Evolutionary conservation across 2,329 filamentous ascomycete genomes (phyloP).

Genomic region (Nemania diffusa): DNA sequence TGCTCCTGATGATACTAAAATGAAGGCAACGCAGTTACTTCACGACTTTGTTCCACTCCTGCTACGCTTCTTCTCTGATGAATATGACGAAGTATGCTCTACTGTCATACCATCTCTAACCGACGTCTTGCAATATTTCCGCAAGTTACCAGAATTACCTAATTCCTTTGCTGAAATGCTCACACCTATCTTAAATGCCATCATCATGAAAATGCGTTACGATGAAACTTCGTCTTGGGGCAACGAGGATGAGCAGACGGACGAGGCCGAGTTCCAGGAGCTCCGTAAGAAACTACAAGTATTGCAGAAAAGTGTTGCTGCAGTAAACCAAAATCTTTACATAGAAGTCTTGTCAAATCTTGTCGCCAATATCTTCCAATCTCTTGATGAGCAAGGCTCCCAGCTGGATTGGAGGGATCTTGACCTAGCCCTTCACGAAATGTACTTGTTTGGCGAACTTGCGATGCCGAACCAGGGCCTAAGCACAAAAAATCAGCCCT

Average conservation of each 20-base stretch:
- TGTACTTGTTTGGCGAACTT: constrained; percentile 94
- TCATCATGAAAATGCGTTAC: constrained; percentile 96
- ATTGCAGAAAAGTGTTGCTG: constrained; percentile 90
- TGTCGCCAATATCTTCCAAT: constrained; percentile 87
- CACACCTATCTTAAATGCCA: constrained; percentile 86
- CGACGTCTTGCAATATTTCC: constrained; percentile 89
- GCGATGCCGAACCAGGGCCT: constrained; percentile 88
- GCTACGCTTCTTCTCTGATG: constrained; percentile 94
- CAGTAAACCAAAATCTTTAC: constrained; percentile 87
- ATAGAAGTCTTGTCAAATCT: constrained; percentile 88
- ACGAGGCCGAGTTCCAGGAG: constrained; percentile 97
- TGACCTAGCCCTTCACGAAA: constrained; percentile 92
- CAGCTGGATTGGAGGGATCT: constrained; percentile 94
- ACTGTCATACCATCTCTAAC: constrained; percentile 93
- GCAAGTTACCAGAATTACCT: constrained; percentile 80
- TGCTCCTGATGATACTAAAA: constrained; percentile 71
- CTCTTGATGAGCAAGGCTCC: constrained; percentile 76
- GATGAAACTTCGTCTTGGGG: constrained; percentile 96
- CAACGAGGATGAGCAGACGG: constrained; percentile 91
- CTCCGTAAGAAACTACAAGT: constrained; percentile 89
- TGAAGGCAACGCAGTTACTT: constrained; percentile 82
- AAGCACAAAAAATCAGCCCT: constrained; percentile 86
- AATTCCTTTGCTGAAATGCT: constrained; percentile 83
- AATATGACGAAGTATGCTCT: constrained; percentile 98
- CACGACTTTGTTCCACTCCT: constrained; percentile 87